Evolutionary conservation across 805 yeast genomes (phyloP).

Genomic region (Spathaspora passalidarum): DNA sequence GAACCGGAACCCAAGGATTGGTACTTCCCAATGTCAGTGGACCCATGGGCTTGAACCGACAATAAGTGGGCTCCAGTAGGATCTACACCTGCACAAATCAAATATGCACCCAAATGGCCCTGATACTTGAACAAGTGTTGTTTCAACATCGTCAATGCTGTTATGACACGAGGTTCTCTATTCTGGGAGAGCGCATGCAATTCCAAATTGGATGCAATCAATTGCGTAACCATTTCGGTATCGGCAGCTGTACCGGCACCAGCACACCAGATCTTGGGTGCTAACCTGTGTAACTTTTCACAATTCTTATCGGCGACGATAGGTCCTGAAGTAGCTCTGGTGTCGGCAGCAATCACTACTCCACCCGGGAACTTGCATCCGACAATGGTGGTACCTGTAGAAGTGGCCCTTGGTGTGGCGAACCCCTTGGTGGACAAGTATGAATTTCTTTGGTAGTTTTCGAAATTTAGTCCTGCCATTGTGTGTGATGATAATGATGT

Average conservation of each 20-base stretch:
- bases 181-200: conserved; percentile 80
- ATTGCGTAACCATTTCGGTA: conserved; percentile 95
- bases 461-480: conserved; percentile 92
- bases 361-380: conserved; percentile 93
- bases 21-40: conserved; percentile 93
- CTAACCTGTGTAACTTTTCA: conserved; percentile 85
- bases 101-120: conserved; percentile 95
- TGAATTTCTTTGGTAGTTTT: conserved; percentile 87
- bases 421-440: conserved; percentile 69
- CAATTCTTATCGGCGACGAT: conserved; percentile 98
- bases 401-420: conserved; percentile 82
- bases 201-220: conserved; percentile 87
- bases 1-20: conserved; percentile 95
- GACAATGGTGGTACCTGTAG: conserved; percentile 99
- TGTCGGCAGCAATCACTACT: conserved; percentile 97
- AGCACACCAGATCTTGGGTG: conserved; percentile 97
- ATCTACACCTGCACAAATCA: conserved; percentile 97
- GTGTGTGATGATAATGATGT: too few relatives aligned
- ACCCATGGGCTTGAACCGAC: conserved; percentile 96
- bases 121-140: conserved; percentile 96
- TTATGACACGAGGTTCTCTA: conserved; percentile 88
- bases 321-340: conserved; percentile 95
- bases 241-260: conserved; percentile 99
- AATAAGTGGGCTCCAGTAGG: conserved; percentile 94
- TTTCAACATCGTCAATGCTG: conserved; percentile 88